Base-by-base conservation (phyloP, 495 filamentous ascomycete genomes). In the Penicillium waksmanii region DNA sequence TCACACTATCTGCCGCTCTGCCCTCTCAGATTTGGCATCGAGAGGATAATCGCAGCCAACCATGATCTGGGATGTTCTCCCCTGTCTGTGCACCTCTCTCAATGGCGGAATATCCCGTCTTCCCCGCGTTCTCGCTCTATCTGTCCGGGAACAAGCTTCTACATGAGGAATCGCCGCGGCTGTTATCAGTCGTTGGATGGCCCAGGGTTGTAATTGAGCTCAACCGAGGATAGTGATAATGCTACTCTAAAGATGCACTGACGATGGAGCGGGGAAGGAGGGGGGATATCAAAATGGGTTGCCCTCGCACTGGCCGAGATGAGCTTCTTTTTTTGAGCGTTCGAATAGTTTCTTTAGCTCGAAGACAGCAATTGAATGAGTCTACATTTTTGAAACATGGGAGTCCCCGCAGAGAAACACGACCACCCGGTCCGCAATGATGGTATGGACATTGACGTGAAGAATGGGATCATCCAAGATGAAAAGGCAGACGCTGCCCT, bases 401-500 rank as follows among this genome's bases (percentile, higher is more conserved):
- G 17, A 61, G 60, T 51, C 53, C 36, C 42, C 7, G 38, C 42
- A 7, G 56, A 64, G 19, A 50, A 66, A 48, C 25, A 55, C 19
- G 27, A 38, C 6, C 21, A 18, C 12, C 56, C 56, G 18, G 52
- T 53, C 40, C 44, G 51, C 21, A 21, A 27, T 34, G 34, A 55
- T 7, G 34, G 61, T 10, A 25, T 70, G 35, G 61, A 65, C 13
- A 23, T 58, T 17, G 58, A 66, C 5, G 44, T 57, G 17, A 68
- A 70, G 38, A 46, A 65, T 46, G 55, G 33, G 25, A 23, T 38
- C n/a, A 25, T 65, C 44, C 31, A 60, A 15, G 47, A 62, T 3
- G 58, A 51, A n/a, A 70, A 70, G 27, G 67, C 57, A 12, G 67
- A 70, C 55, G 70, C 67, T 21, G 68, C 66, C 1, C 58, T 73